Conservation (phyloP, 208 protist genomes). For the Wallacemonas sp. region DNA sequence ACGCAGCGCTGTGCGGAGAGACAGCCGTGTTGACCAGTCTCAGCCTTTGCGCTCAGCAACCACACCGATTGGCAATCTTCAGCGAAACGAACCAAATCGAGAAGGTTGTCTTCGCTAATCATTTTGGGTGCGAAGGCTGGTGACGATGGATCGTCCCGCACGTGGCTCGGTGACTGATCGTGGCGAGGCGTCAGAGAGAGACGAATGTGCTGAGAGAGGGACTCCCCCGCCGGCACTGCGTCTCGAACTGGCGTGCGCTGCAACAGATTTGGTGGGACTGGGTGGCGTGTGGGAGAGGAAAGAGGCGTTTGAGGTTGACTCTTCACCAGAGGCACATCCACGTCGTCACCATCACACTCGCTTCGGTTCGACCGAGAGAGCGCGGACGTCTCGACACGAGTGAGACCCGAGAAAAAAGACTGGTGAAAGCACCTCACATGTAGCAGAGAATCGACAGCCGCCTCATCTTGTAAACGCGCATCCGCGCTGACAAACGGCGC, state of each 20-base stretch:
- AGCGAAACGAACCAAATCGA: slow-evolving; percentile 2
- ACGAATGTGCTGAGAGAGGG: slow-evolving; percentile 19
- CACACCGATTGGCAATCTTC: slow-evolving; percentile 16
- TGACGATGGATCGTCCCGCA: neutral
- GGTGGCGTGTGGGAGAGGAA: no score
- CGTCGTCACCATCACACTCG: neutral
- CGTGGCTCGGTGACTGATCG: neutral
- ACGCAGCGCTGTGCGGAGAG: slow-evolving; percentile 1
- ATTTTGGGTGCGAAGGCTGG: neutral
- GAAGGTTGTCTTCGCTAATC: slow-evolving; percentile 10
- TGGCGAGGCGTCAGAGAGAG: slow-evolving; percentile 8
- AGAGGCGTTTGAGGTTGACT: no score
- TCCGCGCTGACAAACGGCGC: no score
- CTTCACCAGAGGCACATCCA: no score
- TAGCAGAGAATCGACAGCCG: no score
- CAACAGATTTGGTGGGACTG: no score
- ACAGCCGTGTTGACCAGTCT: slow-evolving; percentile 1
- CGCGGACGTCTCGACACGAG: neutral
- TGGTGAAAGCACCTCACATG: slow-evolving; percentile 5
- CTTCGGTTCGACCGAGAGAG: neutral
- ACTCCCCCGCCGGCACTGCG: slow-evolving; percentile 3
- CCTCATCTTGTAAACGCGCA: no score
- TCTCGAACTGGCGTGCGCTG: slow-evolving; percentile 1
- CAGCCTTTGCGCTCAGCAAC: neutral
- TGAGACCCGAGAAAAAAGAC: neutral